Evolutionary conservation across 129 eudicot species (phyloP), one percentile per base, ranked within the genome.

Genomic region (Mikania micrantha): DNA sequence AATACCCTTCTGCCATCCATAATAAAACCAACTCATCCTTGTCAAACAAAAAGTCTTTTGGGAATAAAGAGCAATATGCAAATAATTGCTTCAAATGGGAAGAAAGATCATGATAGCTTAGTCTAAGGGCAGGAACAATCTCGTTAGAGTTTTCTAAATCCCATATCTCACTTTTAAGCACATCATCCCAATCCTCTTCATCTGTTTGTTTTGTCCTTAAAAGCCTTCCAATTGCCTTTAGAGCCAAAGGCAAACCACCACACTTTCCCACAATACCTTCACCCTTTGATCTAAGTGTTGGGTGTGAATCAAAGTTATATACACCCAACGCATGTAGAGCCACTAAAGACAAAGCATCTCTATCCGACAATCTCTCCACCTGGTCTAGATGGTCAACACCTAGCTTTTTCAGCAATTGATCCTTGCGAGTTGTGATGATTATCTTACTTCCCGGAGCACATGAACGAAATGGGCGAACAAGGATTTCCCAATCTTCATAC

Each of bases 381-480:
- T 44, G 75, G 32, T 84, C 73, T 42, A 28, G 3, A 5, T 58
- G 76, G 47, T 29, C 72, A 17, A 66, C 35, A 34, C 81, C 61
- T 66, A 80, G 35, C 35, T 24, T 62, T 36, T 40, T 28, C 1
- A 75, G 74, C n/a, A 78, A 49, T 0, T 22, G 22, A 1, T n/a
- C 21, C 24, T 56, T 73, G 10, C 84, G 82, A 56, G 87, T 75
- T 6, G 90, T 85, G 4, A 76, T 71, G 8, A 85, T 52, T 59
- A 85, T 49, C 65, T 40, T 81, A 59, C 90, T 85, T 53, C 87
- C 81, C 0, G 67, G 66, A 16, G 70, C 70, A 32, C 84, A 80
- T 1, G 16, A 22, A 0, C 17, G 64, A 1, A 85, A 69, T 11
- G 82, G 82, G 5, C 65, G 65, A 7, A 32, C 54, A 4, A 81